Conservation (phyloP, 208 protist genomes). For the Acanthamoeba comandoni region DNA sequence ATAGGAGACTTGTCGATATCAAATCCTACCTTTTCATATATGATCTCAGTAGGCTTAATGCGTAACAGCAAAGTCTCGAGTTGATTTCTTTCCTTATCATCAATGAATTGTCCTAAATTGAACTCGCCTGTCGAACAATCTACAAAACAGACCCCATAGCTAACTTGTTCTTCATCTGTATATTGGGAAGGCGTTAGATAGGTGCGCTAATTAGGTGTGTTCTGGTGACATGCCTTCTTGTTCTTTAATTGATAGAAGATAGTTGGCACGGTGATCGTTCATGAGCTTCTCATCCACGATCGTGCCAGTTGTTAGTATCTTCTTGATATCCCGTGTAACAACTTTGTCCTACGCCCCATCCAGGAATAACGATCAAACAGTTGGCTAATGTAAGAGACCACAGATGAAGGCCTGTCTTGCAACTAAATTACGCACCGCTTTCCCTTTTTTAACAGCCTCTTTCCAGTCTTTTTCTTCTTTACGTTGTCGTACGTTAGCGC, state of each 20-base stretch:
- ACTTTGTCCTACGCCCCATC: not conserved
- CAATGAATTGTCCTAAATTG: conserved; percentile 72
- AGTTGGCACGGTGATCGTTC: conserved; percentile 70
- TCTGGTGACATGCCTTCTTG: too few relatives aligned
- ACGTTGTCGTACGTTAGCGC: conserved; percentile 46
- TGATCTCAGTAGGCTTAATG: conserved; percentile 79
- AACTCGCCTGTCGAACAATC: conserved; percentile 80
- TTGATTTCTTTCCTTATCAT: conserved; percentile 74
- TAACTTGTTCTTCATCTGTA: conserved; percentile 7
- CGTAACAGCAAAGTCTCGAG: conserved; percentile 81
- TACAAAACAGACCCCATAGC: conserved; percentile 81
- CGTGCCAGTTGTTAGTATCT: conserved; percentile 80
- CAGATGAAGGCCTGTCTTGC: not conserved
- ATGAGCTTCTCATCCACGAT: conserved; percentile 82
- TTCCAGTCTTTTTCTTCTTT: conserved; percentile 38
- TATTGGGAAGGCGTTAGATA: not conserved
- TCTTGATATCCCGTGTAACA: conserved; percentile 16
- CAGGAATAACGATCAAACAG: not conserved
- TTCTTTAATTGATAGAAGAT: conserved; percentile 81
- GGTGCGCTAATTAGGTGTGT: not conserved
- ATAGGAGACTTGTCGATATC: not conserved
- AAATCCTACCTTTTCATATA: conserved; percentile 74
- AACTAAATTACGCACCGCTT: not conserved
- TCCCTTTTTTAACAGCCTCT: not conserved
- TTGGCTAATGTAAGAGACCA: not conserved